Percentiles rank a stretch among this genome's conserved stretches.
Conservation (phyloP, 2,329 filamentous ascomycete genomes). For the Cryphonectria carpinicola region DNA sequence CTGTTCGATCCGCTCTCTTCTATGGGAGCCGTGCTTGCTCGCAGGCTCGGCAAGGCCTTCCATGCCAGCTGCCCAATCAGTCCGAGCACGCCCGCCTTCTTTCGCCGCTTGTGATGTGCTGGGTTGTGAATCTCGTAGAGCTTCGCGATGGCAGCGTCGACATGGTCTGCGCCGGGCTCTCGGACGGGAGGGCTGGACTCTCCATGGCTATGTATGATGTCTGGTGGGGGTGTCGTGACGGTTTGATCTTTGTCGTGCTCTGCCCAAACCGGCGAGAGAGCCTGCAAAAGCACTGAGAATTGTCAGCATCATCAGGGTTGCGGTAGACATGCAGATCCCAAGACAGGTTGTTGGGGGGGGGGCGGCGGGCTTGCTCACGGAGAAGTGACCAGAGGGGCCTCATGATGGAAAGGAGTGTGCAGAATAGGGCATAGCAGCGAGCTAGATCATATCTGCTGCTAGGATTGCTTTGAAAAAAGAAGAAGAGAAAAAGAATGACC, state of each 20-base stretch:
- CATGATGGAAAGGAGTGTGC: constrained; percentile 22
- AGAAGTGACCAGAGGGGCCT: constrained; percentile 37
- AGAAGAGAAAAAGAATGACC: neutral
- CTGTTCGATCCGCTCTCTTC: constrained; percentile 34
- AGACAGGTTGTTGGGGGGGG: constrained; percentile 5
- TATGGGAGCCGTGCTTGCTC: constrained; percentile 50
- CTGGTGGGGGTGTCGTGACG: constrained; percentile 22
- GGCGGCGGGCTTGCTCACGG: constrained; percentile 40
- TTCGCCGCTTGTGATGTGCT: constrained; percentile 47
- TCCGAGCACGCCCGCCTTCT: constrained; percentile 49
- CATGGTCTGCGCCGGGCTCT: constrained; percentile 53
- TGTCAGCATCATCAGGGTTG: constrained; percentile 26
- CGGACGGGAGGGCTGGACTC: constrained; percentile 24
- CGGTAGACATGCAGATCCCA: constrained; percentile 23
- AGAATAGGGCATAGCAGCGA: constrained; percentile 27
- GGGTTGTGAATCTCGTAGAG: constrained; percentile 53
- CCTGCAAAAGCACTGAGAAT: constrained; percentile 52
- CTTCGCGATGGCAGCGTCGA: constrained; percentile 55
- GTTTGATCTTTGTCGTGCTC: constrained; percentile 40
- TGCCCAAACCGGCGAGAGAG: constrained; percentile 42
- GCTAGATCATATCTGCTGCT: constrained; percentile 25
- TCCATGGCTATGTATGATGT: constrained; percentile 26
- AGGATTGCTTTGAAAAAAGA: neutral
- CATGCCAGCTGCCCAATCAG: constrained; percentile 49
- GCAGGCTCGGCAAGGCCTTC: constrained; percentile 55